phyloP scores from a whole-genome alignment of 495 filamentous ascomycete genomes.

The Neurospora sp. region DNA sequence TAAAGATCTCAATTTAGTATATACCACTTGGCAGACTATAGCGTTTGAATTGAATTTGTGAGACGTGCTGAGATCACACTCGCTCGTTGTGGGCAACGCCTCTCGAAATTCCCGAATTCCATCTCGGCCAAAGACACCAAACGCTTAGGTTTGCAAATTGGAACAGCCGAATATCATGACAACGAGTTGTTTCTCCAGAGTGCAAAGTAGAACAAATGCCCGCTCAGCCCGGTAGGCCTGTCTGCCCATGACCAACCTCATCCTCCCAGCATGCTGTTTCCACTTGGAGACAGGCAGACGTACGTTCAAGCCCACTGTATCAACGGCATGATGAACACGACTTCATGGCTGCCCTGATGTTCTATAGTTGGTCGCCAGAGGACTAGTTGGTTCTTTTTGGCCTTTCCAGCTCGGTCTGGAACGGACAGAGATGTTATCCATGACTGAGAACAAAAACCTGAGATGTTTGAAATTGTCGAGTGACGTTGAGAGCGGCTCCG shows the following conservation, averaged over 20 bases:
- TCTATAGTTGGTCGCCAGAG: neutral
- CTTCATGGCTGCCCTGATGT: neutral
- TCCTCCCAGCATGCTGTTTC: neutral
- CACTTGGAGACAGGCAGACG: neutral
- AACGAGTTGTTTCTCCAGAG: neutral
- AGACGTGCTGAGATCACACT: neutral
- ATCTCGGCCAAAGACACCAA: neutral
- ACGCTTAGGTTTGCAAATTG: neutral
- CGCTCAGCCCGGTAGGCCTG: neutral
- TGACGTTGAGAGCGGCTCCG: neutral
- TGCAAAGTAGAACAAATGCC: neutral
- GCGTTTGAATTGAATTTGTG: neutral
- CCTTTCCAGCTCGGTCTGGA: neutral
- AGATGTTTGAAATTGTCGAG: neutral
- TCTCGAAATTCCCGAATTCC: neutral
- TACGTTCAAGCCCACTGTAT: neutral
- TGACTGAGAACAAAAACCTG: neutral
- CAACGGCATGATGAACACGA: neutral
- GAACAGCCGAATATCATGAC: neutral
- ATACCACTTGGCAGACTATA: neutral
- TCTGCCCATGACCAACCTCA: neutral
- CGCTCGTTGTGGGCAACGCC: neutral
- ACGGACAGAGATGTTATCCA: neutral
- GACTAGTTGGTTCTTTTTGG: neutral
- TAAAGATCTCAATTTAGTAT: neutral